Percentiles rank a stretch among this genome's conserved stretches.
phyloP scores from a whole-genome alignment of 768 basidiomycete species.

The Hygrophorus pudorinus region DNA sequence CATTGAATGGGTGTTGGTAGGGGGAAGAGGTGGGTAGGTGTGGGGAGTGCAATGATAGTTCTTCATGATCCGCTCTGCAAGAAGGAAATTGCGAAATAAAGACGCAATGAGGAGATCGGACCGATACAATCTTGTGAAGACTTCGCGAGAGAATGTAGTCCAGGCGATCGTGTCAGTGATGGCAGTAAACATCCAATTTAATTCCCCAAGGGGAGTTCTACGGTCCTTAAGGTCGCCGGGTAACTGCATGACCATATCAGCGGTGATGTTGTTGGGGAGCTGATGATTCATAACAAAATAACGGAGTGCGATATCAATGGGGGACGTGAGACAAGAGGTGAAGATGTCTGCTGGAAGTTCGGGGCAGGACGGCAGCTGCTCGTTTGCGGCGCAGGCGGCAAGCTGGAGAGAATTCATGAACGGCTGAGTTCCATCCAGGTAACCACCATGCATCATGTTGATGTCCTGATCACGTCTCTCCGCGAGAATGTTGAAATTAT shows the following conservation, averaged over 20 bases:
- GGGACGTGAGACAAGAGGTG: conserved; percentile 94
- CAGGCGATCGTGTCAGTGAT: conserved; percentile 99
- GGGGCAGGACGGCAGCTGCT: conserved; percentile 88
- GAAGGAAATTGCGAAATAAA: conserved; percentile 92
- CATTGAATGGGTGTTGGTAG: conserved; percentile 93
- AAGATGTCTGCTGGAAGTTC: conserved; percentile 97
- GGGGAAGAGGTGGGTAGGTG: conserved; percentile 81
- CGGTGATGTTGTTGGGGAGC: conserved; percentile 67
- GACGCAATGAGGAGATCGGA: conserved; percentile 95
- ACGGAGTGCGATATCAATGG: conserved; percentile 94
- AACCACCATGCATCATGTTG: conserved; percentile 46
- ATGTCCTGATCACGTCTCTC: conserved; percentile 65
- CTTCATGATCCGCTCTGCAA: conserved; percentile 97
- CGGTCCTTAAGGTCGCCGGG: conserved; percentile 97
- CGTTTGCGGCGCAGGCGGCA: conserved; percentile 86
- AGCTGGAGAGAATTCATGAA: conserved; percentile 88
- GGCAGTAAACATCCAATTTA: conserved; percentile 99
- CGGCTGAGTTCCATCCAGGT: conserved; percentile 52
- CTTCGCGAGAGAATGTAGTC: conserved; percentile 91
- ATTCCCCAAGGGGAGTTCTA: conserved; percentile 90
- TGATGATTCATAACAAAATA: conserved; percentile 89
- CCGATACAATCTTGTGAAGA: conserved; percentile 88
- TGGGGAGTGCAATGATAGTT: conserved; percentile 96
- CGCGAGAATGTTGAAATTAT: conserved; percentile 79
- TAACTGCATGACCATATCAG: conserved; percentile 89